Evolutionary conservation across 176 grass and related monocot species (phyloP), one percentile per base, ranked within the genome.

Genomic region (Oryza longistaminata): DNA sequence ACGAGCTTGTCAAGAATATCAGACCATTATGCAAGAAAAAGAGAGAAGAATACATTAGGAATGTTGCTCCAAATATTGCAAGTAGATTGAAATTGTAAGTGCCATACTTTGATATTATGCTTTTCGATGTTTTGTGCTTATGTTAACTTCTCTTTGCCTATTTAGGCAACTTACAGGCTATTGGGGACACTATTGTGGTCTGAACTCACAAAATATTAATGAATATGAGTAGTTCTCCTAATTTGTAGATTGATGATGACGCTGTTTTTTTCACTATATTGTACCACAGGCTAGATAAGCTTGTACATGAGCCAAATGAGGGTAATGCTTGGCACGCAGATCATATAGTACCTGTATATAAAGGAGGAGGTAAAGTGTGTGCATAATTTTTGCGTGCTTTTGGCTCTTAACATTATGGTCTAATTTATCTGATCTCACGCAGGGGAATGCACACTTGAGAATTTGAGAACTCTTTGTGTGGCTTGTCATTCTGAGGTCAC

Each of bases 391-490:
- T 82, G 48, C 19, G 7, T 72, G 13, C 24, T 84, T 73, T 84
- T 73, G 17, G 75, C 66, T 49, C 43, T 11, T 71, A 64, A 71
- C 22, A 26, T 43, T 45, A 76, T 87, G 33, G 65, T 31, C 58
- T 85, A 74, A 93, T 92, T 49, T 71, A 53, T 86, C 19, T 86
- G 48, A 33, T 62, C 82, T 71, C 21, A 92, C 43, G 39, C 81
- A 93, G 96, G 96, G 39, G 96, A 98, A 81, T 98, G 96, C 66
- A 91, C 40, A 7, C 77, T 98, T 68, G 96, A 98, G 82, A 98
- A 98, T 86, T 91, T 95, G 91, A 93, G 96, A 80, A 98, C 96
- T 79, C 89, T 98, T n/a, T 98, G 96, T 78, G 95, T 95, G 74
- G 89, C 87, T 67, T 98, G 95, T 82, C 95, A 98, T 85, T 82